These are phyloP conservation scores for Sporothrix dimorphospora DNA, from an alignment of 2,329 filamentous ascomycete species.

Conservation along the genomic window DNA sequence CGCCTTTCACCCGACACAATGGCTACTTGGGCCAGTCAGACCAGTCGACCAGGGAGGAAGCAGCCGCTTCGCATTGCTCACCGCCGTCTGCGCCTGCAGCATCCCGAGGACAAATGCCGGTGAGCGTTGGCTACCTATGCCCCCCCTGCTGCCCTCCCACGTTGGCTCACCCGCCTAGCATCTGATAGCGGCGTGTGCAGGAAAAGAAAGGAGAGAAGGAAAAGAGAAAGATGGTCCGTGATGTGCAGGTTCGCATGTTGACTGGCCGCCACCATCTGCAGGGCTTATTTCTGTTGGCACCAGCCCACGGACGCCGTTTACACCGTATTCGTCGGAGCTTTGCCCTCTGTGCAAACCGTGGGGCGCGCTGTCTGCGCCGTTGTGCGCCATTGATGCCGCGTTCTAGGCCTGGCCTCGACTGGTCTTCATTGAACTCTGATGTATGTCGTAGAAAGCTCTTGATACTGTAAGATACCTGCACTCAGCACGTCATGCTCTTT, in stretches of 20 bases:
- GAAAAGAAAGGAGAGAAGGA: not conserved
- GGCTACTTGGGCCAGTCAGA: not conserved
- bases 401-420: not conserved
- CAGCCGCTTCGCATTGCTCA: not conserved
- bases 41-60: not conserved
- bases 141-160: not conserved
- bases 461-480: not conserved
- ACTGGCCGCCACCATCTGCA: conserved; percentile 21
- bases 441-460: not conserved
- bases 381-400: not conserved
- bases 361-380: not conserved
- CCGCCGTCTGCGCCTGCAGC: conserved; percentile 14
- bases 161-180: not conserved
- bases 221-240: not conserved
- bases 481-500: not conserved
- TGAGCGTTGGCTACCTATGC: not conserved
- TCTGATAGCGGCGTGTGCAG: not conserved
- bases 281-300: not conserved
- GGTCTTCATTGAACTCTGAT: not conserved
- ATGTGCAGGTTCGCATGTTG: not conserved
- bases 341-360: not conserved
- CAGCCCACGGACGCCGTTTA: not conserved
- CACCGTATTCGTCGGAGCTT: not conserved
- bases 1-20: not conserved
- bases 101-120: conserved; percentile 17